phyloP scores from a whole-genome alignment of 805 yeast species.

The Candida golubevii region DNA sequence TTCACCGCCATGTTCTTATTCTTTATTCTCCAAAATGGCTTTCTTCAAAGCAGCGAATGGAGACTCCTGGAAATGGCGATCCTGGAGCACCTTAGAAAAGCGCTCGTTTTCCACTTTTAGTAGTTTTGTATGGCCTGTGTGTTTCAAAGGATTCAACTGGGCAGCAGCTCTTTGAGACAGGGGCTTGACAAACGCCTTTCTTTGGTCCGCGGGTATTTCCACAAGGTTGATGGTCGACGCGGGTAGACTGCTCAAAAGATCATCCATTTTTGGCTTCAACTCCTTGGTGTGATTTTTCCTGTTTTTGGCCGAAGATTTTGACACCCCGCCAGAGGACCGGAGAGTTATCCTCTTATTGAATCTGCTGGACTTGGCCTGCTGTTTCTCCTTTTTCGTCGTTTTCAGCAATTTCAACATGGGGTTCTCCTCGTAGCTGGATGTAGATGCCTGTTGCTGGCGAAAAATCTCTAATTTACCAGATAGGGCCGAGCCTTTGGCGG shows the following conservation, averaged over 20 bases:
- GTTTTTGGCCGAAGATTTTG: constrained; percentile 63
- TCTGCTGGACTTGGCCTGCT: constrained; percentile 33
- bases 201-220: constrained; percentile 4
- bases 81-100: constrained; percentile 55
- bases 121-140: constrained; percentile 41
- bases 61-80: constrained; percentile 49
- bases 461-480: constrained; percentile 27
- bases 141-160: constrained; percentile 48
- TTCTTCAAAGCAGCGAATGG: constrained; percentile 65
- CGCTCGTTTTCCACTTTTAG: constrained; percentile 54
- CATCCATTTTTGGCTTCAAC: constrained; percentile 63
- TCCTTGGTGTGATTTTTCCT: constrained; percentile 58
- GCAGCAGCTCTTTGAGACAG: constrained; percentile 28
- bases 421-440: constrained; percentile 28
- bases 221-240: constrained; percentile 23
- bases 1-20: not conserved
- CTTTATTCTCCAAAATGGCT: constrained; percentile 29
- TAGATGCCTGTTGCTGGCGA: constrained; percentile 16
- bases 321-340: constrained; percentile 42
- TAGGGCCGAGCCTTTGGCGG: constrained; percentile 20
- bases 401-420: constrained; percentile 53
- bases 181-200: constrained; percentile 20
- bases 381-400: constrained; percentile 52
- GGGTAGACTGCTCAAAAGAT: constrained; percentile 51
- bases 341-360: constrained; percentile 28